Percentiles rank a stretch among this genome's conserved stretches.
Conservation (phyloP, 108 stramenopile genomes). For the Cyclotella kingstonii region DNA sequence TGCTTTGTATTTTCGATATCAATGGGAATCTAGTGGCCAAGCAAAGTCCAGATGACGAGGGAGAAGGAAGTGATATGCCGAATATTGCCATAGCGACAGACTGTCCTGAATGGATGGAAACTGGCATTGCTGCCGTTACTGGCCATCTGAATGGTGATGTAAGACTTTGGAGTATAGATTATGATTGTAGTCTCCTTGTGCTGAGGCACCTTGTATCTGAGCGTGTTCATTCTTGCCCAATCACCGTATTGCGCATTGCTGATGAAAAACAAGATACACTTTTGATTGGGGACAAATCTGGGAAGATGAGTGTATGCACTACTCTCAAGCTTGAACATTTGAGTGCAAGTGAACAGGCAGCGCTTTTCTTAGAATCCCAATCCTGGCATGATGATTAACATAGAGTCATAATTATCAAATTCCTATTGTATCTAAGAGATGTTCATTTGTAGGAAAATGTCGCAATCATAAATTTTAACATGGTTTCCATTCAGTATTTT, state of each 20-base stretch:
- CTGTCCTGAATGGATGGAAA: constrained; percentile 92
- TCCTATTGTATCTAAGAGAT: no score
- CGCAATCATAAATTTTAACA: no score
- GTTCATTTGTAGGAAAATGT: no score
- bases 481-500: no score
- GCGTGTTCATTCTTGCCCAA: constrained; percentile 69
- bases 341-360: constrained; percentile 46
- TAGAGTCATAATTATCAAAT: no score
- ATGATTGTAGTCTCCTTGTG: constrained; percentile 46
- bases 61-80: constrained; percentile 49
- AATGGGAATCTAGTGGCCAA: constrained; percentile 88
- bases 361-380: constrained; percentile 10
- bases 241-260: constrained; percentile 69
- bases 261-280: constrained; percentile 77
- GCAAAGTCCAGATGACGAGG: constrained; percentile 56
- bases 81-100: constrained; percentile 84
- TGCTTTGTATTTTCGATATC: constrained; percentile 83
- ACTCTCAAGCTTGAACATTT: constrained; percentile 79
- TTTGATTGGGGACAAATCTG: constrained; percentile 84
- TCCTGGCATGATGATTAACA: constrained; percentile 10
- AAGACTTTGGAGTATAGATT: constrained; percentile 84
- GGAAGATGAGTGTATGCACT: constrained; percentile 76
- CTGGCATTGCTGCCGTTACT: constrained; percentile 89
- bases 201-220: constrained; percentile 65
- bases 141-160: constrained; percentile 95